Evolutionary conservation across 192 early-diverging fungal genomes (phyloP), one percentile per base, ranked within the genome.

Genomic region (Lobosporangium transversale): DNA sequence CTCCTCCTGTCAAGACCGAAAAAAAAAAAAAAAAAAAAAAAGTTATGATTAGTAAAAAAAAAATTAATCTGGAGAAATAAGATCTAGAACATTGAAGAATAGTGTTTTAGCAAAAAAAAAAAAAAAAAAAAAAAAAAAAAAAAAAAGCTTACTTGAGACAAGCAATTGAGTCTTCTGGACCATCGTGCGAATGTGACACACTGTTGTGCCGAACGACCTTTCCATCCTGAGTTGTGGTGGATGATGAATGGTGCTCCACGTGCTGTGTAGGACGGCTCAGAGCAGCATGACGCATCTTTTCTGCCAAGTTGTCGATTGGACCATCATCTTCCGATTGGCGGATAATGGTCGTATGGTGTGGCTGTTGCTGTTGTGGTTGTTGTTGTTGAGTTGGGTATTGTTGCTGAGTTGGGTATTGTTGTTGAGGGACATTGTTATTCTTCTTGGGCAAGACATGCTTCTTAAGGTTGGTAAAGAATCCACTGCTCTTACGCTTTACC

Each of bases 401-500:
- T 24, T 62, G 59, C 42, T 70, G 68, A 27, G 29, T 47, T 35
- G 44, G 29, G 24, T n/a, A 6, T 50, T 20, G 21, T 12, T 6
- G 12, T 24, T 50, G 21, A 24, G 23, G 48, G 21, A 56, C 58
- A 35, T 62, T 43, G 21, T 47, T 62, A n/a, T n/a, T n/a, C n/a
- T n/a, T n/a, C n/a, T n/a, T n/a, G 20, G 50, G 58, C 30, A 63
- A 24, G 27, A 70, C 59, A 52, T 70, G 57, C 49, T 71, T 71
- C 53, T 55, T 55, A 8, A 60, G 32, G 8, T 50, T 37, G 2
- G 50, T 56, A 21, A 70, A 70, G 50, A 60, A 60, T 0, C 58
- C 58, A n/a, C n/a, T n/a, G 45, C 52, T 62, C 68, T 52, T 75
- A 58, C 62, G 63, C 62, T 75, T 65, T n/a, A n/a, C n/a, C n/a